A percentile compares a stretch with the other conserved stretches of the same genome.
Conservation (phyloP, 768 basidiomycete species). For the Trametes cingulata region DNA sequence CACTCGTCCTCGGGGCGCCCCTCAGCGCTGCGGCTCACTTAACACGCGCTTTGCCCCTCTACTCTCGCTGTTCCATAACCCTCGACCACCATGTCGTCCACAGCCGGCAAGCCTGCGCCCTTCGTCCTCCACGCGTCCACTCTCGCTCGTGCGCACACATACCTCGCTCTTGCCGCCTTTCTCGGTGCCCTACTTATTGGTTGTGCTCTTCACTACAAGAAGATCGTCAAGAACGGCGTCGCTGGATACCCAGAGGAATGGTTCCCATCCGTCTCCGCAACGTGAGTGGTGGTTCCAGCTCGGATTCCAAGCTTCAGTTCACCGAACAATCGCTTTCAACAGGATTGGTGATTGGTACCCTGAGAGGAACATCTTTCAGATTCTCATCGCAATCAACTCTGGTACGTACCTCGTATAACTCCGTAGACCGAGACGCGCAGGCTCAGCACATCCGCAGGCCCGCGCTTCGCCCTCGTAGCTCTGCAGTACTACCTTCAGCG, state of each 20-base stretch:
- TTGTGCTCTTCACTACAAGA: conserved; percentile 71
- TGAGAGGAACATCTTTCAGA: conserved; percentile 81
- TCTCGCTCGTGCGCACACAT: conserved; percentile 65
- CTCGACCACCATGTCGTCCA: background rate
- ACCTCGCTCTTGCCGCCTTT: conserved; percentile 68
- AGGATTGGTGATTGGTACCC: conserved; percentile 93
- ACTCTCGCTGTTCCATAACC: background rate
- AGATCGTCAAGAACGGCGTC: conserved; percentile 83
- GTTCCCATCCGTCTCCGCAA: conserved; percentile 88
- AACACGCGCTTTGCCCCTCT: background rate
- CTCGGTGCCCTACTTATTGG: conserved; percentile 61
- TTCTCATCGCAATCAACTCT: conserved; percentile 83
- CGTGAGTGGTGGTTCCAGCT: conserved; percentile 45
- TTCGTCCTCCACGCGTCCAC: conserved; percentile 24
- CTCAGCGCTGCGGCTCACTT: too few species aligned
- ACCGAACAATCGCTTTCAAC: background rate
- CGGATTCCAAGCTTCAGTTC: background rate
- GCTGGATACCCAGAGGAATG: conserved; percentile 85
- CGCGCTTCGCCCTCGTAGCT: conserved; percentile 67
- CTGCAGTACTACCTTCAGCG: conserved; percentile 64
- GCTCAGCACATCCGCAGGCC: conserved; percentile 45
- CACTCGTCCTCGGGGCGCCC: too few species aligned
- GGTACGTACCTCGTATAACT: conserved; percentile 39
- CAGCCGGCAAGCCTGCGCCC: background rate
- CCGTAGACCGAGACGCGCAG: background rate